Evolutionary conservation across 192 early-diverging fungal species (phyloP), one percentile per base, ranked within the genome.

Genomic region (Coemansia sp.): DNA sequence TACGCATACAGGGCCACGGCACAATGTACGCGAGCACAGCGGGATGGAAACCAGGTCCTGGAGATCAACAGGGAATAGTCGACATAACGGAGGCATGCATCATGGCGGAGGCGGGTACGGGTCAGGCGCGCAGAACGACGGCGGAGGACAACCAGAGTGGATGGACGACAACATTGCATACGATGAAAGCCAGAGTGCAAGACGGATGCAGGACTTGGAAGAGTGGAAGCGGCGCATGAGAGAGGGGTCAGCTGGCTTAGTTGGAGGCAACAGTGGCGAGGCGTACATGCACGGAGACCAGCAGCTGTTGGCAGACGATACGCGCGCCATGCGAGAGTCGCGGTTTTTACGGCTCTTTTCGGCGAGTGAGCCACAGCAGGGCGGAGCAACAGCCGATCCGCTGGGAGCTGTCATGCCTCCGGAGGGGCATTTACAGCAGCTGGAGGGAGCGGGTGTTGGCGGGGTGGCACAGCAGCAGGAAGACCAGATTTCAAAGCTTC

Each of bases 161-260:
- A 82, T 82, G 79, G 74, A 72, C 52, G 72, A 71, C 65, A 72
- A 63, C 17, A 21, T 75, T 31, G 17, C 56, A 17, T 82, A 76
- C 55, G 79, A 82, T 59, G 79, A 82, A 27, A 32, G 25, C 56
- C 67, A 76, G 66, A 82, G 67, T n/a, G 71, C 69, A 2, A 57
- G 25, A 22, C 63, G 57, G 22, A 82, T 76, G 71, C 74, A 70
- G 27, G 79, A 82, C 55, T 72, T 82, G 63, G 79, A 82, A 64
- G 79, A 75, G 54, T 82, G 79, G 79, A 82, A 82, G 71, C 70
- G 71, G 36, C 70, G 74, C 54, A 82, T 82, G 79, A 65, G 64
- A 25, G 72, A 66, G 57, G 53, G 61, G 19, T 60, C 31, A 11
- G 55, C 20, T 32, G 53, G 53, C 8, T 19, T 50, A 21, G 17